phyloP scores from a whole-genome alignment of 2,329 filamentous ascomycete species.

The Alternaria infectoria region DNA sequence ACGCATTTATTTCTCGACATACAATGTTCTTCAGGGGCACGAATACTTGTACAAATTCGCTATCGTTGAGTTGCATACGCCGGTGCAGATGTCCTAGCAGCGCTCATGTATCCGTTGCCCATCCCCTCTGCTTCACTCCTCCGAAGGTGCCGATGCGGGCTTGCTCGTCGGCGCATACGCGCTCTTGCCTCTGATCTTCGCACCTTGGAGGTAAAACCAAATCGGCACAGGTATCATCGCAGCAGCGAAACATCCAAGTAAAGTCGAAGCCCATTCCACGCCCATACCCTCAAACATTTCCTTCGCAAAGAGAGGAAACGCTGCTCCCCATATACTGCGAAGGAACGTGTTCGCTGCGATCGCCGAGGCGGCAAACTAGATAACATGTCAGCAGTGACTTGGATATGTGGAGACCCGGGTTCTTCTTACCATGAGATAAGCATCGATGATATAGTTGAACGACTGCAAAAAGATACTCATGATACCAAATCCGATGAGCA shows the following conservation, averaged over 20 bases:
- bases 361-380: conserved; percentile 58
- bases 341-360: conserved; percentile 64
- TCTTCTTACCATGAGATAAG: conserved; percentile 58
- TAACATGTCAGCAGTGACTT: conserved; percentile 11
- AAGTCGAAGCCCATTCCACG: conserved; percentile 54
- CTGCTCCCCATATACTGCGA: conserved; percentile 57
- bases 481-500: conserved; percentile 64
- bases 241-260: conserved; percentile 54
- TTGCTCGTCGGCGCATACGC: conserved; percentile 50
- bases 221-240: conserved; percentile 55
- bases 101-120: no score
- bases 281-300: conserved; percentile 64
- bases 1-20: no score
- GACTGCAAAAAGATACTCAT: conserved; percentile 64
- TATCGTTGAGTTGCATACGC: not conserved
- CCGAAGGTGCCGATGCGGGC: conserved; percentile 13
- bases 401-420: no score
- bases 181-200: conserved; percentile 53
- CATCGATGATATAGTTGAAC: conserved; percentile 67
- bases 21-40: fast-evolving
- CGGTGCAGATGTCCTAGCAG: fast-evolving
- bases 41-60: not conserved
- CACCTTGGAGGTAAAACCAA: conserved; percentile 53
- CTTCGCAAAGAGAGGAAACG: conserved; percentile 61
- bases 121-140: not conserved